Base-by-base conservation (phyloP, 257 asterid genomes). In the Cruciata laevipes region DNA sequence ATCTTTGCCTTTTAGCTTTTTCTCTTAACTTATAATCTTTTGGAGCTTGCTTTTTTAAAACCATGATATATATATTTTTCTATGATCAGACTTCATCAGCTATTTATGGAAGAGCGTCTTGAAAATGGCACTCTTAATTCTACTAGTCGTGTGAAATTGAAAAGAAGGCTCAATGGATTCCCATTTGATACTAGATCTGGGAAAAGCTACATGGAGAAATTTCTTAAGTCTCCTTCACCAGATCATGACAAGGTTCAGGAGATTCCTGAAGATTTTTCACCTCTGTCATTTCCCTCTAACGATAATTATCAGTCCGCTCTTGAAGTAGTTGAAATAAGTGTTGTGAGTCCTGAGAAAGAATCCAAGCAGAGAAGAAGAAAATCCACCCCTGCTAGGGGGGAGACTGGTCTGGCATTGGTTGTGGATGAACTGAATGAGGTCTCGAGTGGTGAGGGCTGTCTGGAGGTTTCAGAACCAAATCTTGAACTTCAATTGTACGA, bases 141-240 rank as follows among this genome's bases (percentile, higher is more conserved):
- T 74, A 72, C 83, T 57, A 78, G 82, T 58, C 89, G 83, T 59
- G 89, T 81, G 69, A 90, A 82, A 81, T 77, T 93, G 75, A 93
- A 85, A 71, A 90, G 92, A 85, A 85, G 88, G 84, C 83, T 85
- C 69, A 86, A 81, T 81, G 92, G 92, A 71, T 90, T 88, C 72
- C 95, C 95, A 21, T 85, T 93, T 65, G 81, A 86, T 83, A 70
- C 74, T 23, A 86, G 77, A 79, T 70, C 85, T 69, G 95, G 95
- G 69, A 80, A 80, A 78, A 87, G 96, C 84, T 93, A 93, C 85
- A 93, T 93, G 95, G 87, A 88, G 71, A 86, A 83, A 75, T 66
- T 90, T 61, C 77, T 85, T 63, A 71, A 69, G 70, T 55, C 72
- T 78, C 78, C 95, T 76, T 85, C 95, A n/a, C 91, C 95, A 61